Conservation (phyloP, 164 flowering plant genomes). For the Liquidambar formosana region DNA sequence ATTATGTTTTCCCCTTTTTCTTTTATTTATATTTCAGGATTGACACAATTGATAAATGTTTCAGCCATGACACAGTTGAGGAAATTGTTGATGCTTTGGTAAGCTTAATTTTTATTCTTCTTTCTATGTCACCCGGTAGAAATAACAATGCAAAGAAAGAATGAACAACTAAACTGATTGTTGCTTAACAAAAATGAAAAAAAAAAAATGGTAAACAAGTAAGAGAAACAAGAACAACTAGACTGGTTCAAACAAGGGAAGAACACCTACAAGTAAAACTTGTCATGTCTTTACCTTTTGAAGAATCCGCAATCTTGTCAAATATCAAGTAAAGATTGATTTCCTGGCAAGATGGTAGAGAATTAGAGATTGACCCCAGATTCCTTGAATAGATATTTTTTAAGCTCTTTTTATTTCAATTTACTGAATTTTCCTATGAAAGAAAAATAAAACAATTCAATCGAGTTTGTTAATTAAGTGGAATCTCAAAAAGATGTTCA, state of each 20-base stretch:
- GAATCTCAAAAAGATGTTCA: no score
- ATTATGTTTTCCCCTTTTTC: not conserved
- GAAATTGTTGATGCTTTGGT: slow-evolving; percentile 90
- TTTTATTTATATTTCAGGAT: slow-evolving; percentile 45
- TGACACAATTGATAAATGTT: slow-evolving; percentile 73
- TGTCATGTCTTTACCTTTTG: no score
- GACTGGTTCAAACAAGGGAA: not conserved
- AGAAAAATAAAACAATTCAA: no score
- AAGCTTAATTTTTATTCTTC: slow-evolving; percentile 25
- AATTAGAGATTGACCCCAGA: no score
- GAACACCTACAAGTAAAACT: no score
- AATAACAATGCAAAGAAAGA: not conserved
- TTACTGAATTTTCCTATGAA: no score
- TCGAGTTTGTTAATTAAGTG: no score
- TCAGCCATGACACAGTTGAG: slow-evolving; percentile 82
- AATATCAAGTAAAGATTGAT: no score
- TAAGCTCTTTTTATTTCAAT: no score
- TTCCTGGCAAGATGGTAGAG: no score
- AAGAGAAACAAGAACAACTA: not conserved
- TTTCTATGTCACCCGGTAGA: not conserved
- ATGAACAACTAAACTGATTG: not conserved
- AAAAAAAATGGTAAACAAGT: not conserved
- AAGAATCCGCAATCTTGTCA: no score
- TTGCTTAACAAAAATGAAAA: not conserved
- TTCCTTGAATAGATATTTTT: no score